Conservation (phyloP, 495 filamentous ascomycete genomes). For the Entonaema liquescens region DNA sequence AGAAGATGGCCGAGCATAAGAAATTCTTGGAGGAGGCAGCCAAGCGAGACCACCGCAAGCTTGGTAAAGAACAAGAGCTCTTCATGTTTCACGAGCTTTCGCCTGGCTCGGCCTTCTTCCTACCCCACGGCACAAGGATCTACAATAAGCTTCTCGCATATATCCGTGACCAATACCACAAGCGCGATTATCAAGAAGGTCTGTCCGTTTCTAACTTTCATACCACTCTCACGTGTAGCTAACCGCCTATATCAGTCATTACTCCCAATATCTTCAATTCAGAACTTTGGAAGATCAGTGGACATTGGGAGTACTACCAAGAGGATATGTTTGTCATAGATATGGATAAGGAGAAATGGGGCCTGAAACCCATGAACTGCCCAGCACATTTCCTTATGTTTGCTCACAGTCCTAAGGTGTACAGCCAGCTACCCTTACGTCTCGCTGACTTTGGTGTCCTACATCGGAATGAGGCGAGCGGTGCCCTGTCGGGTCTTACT, state of each 20-base stretch:
- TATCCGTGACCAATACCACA: slow-evolving; percentile 87
- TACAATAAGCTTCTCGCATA: slow-evolving; percentile 87
- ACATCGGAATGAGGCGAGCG: slow-evolving; percentile 93
- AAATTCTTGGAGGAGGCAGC: slow-evolving; percentile 95
- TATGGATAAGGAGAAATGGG: slow-evolving; percentile 86
- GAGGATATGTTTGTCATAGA: slow-evolving; percentile 97
- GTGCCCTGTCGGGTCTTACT: slow-evolving; percentile 88
- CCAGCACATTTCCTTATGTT: slow-evolving; percentile 87
- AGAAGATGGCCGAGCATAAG: slow-evolving; percentile 86
- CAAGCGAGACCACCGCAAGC: slow-evolving; percentile 89
- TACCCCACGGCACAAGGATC: slow-evolving; percentile 91
- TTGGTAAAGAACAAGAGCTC: slow-evolving; percentile 93
- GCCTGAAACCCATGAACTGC: slow-evolving; percentile 98
- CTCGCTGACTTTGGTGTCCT: slow-evolving; percentile 96
- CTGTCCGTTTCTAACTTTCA: neutral
- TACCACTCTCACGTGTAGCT: neutral
- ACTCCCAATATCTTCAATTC: slow-evolving; percentile 96
- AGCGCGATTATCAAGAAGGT: slow-evolving; percentile 86
- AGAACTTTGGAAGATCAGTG: slow-evolving; percentile 89
- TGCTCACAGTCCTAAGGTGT: slow-evolving; percentile 77
- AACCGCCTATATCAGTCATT: slow-evolving; percentile 62
- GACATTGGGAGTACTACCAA: slow-evolving; percentile 94
- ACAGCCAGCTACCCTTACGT: slow-evolving; percentile 87
- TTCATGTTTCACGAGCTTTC: slow-evolving; percentile 95
- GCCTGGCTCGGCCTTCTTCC: slow-evolving; percentile 90